phyloP scores from a whole-genome alignment of 2,329 filamentous ascomycete species.

The Chalaropsis ovoidea region DNA sequence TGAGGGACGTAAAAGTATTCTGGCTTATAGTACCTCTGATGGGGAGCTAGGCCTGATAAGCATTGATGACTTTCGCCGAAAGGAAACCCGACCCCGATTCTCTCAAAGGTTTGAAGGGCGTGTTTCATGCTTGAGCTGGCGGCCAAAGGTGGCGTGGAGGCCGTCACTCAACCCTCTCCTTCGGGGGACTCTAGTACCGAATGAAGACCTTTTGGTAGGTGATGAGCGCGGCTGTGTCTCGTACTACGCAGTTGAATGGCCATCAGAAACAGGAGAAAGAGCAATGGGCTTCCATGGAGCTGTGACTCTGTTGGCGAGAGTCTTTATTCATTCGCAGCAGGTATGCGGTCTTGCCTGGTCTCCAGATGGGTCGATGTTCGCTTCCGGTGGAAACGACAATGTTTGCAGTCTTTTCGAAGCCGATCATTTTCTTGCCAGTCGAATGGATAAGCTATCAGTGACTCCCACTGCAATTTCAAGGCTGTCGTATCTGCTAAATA shows the following conservation, averaged over 20 bases:
- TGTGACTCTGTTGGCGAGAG: constrained; percentile 65
- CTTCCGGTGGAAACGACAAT: constrained; percentile 89
- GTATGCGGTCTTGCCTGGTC: constrained; percentile 93
- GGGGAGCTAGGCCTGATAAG: constrained; percentile 71
- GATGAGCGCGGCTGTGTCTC: constrained; percentile 75
- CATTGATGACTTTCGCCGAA: constrained; percentile 35
- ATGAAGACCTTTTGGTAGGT: constrained; percentile 77
- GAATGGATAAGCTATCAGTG: constrained; percentile 20
- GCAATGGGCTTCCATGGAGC: constrained; percentile 63
- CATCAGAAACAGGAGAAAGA: constrained; percentile 50
- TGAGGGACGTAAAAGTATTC: constrained; percentile 63
- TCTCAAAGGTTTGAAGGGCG: constrained; percentile 60
- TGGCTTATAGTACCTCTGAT: constrained; percentile 74
- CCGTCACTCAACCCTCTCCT: constrained; percentile 43
- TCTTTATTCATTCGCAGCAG: constrained; percentile 74
- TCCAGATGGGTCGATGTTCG: constrained; percentile 62
- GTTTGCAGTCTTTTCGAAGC: constrained; percentile 70
- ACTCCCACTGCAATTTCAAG: constrained; percentile 13
- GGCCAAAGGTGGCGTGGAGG: constrained; percentile 49
- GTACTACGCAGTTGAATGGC: constrained; percentile 87
- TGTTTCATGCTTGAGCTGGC: constrained; percentile 73
- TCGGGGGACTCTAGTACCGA: constrained; percentile 45
- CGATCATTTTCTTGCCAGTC: constrained; percentile 42
- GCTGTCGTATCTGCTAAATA: constrained; percentile 7
- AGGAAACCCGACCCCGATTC: constrained; percentile 44